Conservation (phyloP, 352 stramenopile species). For the Phytopythium oedochilum region DNA sequence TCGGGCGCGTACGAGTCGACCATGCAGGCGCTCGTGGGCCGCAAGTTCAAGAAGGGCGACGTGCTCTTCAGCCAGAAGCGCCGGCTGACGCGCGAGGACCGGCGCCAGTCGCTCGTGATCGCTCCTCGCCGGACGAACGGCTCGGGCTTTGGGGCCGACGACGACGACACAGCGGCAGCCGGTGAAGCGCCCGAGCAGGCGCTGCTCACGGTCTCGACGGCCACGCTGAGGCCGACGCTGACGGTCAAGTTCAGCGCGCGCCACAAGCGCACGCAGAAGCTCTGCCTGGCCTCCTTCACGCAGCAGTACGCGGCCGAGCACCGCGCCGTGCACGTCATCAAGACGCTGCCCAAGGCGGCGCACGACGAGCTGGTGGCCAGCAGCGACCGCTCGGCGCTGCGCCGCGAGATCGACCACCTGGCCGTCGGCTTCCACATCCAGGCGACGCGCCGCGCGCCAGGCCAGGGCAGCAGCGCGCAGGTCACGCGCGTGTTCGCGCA, state of each 20-base stretch:
- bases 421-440: conserved; percentile 49
- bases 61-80: conserved; percentile 32
- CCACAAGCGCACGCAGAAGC: conserved; percentile 35
- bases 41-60: conserved; percentile 39
- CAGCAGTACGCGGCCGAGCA: conserved; percentile 34
- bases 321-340: conserved; percentile 56
- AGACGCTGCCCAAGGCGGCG: conserved; percentile 46
- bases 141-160: no score
- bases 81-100: conserved; percentile 14
- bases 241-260: conserved; percentile 15
- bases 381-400: conserved; percentile 35
- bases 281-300: conserved; percentile 46
- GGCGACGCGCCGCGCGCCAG: conserved; percentile 13
- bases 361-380: conserved; percentile 39
- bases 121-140: conserved; percentile 10
- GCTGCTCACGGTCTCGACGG: conserved; percentile 22
- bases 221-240: conserved; percentile 21
- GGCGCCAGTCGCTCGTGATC: conserved; percentile 22
- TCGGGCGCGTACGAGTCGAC: conserved; percentile 38
- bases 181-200: conserved; percentile 17
- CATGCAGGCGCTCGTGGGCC: conserved; percentile 35
- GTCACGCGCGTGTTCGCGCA: conserved; percentile 50
- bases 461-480: conserved; percentile 27
- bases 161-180: conserved; percentile 8
- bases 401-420: conserved; percentile 47